Conservation (phyloP, 768 basidiomycete genomes). For the Holtermanniella nyarrowii region DNA sequence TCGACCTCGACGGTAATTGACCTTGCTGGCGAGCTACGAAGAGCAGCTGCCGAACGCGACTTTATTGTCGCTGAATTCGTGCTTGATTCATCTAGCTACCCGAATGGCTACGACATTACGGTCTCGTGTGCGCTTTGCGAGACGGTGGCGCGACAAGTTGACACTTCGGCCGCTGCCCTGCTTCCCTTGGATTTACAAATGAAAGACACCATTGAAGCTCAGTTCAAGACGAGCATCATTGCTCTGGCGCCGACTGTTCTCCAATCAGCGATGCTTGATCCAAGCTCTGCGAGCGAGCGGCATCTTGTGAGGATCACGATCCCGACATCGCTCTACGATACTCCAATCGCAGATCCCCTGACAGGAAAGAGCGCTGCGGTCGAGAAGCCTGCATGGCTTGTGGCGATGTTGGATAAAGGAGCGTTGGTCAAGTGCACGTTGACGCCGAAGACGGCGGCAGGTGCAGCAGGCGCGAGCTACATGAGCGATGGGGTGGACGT, state of each 20-base stretch:
- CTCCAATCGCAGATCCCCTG: conserved; percentile 69
- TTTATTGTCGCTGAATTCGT: conserved; percentile 67
- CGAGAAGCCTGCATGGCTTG: conserved; percentile 57
- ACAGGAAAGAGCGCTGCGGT: conserved; percentile 47
- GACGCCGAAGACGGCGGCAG: conserved; percentile 7
- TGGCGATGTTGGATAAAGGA: conserved; percentile 50
- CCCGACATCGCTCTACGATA: conserved; percentile 69
- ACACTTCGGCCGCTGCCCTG: conserved; percentile 1
- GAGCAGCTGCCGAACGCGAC: conserved; percentile 47
- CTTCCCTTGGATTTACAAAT: conserved; percentile 19
- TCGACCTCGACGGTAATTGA: conserved; percentile 40
- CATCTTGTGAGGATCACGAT: conserved; percentile 68
- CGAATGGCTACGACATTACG: conserved; percentile 57
- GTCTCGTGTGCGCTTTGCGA: neutral
- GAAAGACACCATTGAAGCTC: conserved; percentile 15
- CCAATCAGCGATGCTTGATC: conserved; percentile 49
- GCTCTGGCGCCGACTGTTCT: conserved; percentile 73
- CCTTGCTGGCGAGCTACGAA: conserved; percentile 38
- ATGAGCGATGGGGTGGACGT: conserved; percentile 14
- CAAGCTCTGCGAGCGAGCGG: conserved; percentile 49
- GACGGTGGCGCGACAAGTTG: neutral
- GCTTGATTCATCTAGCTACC: conserved; percentile 69
- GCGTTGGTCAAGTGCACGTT: conserved; percentile 54
- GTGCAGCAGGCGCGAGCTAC: conserved; percentile 7
- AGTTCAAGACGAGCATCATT: conserved; percentile 50